Base-by-base conservation (phyloP, 192 early-diverging fungal genomes). In the Borealophlyctis nickersoniae region DNA sequence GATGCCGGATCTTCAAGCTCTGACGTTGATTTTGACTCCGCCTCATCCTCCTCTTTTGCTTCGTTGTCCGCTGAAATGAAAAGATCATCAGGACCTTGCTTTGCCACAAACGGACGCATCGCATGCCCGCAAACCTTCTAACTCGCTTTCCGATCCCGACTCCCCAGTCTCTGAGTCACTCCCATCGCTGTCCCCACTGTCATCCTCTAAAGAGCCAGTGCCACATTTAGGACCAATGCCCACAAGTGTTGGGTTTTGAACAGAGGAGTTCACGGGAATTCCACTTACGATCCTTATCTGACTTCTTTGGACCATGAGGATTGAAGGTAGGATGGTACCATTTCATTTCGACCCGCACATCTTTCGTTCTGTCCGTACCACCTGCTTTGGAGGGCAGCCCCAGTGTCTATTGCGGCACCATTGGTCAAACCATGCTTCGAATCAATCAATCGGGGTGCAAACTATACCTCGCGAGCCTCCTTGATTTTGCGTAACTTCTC, bases 401-500 rank as follows among this genome's bases (percentile, higher is more conserved):
- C 45, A 56, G 51, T 1, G 1, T 28, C 19, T 2, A 57, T 39
- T 14, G 36, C 1, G 16, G 2, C 0, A 56, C 7, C 1, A 62
- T 45, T 45, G 35, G 19, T 14, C 34, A 39, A 32, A n/a, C n/a
- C n/a, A n/a, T n/a, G n/a, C n/a, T n/a, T n/a, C 71, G 34, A 36
- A 59, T 11, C 52, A 54, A 52, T 69, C 57, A 24, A 60, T 35
- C 24, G 36, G 63, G 14, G 50, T 28, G 9, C 58, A 33, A 22
- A 51, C 48, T 9, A 71, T 52, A 81, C 82, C 67, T 83, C 66
- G 75, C 86, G 76, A 16, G 83, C 72, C 29, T 85, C 81, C 34
- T 79, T 70, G 48, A 86, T 86, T 52, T 82, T 79, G n/a, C 62
- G 62, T 11, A 85, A 50, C 55, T 80, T 81, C 51, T 74, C 73